phyloP scores from a whole-genome alignment of 208 protist genomes.

The Leishmania tarentolae region DNA sequence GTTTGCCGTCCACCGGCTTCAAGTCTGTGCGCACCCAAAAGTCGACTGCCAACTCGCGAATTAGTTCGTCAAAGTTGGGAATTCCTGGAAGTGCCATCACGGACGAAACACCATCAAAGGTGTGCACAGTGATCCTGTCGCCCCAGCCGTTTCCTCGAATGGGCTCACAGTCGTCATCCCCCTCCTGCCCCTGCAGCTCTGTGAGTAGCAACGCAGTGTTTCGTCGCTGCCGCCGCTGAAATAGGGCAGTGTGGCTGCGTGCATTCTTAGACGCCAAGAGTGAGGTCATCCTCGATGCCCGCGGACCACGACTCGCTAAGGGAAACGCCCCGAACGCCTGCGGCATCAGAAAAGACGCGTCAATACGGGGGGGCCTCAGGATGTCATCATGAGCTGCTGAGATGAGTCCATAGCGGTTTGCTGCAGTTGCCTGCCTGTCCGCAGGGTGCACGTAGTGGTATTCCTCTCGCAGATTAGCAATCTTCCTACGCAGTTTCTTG shows the following conservation, averaged over 20 bases:
- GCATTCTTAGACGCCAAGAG: slow-evolving; percentile 29
- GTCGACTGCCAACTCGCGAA: slow-evolving; percentile 79
- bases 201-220: slow-evolving; percentile 62
- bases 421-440: slow-evolving; percentile 25
- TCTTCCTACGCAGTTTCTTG: slow-evolving; percentile 45
- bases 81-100: slow-evolving; percentile 83
- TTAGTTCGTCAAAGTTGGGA: slow-evolving; percentile 84
- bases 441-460: slow-evolving; percentile 47
- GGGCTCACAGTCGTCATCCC: slow-evolving; percentile 25
- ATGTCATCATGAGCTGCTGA: slow-evolving; percentile 70
- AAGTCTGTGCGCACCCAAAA: slow-evolving; percentile 87
- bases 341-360: slow-evolving; percentile 60
- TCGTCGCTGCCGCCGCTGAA: slow-evolving; percentile 49
- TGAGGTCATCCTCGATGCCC: slow-evolving; percentile 14
- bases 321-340: slow-evolving; percentile 45
- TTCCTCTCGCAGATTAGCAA: slow-evolving; percentile 45
- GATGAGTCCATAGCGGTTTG: slow-evolving; percentile 67
- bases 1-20: slow-evolving; percentile 43
- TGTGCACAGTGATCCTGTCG: slow-evolving; percentile 44
- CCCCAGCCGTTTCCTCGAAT: slow-evolving; percentile 88
- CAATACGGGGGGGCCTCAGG: slow-evolving; percentile 60
- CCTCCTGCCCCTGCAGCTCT: slow-evolving; percentile 32
- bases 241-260: slow-evolving; percentile 62
- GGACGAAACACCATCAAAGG: slow-evolving; percentile 77
- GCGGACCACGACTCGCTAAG: slow-evolving; percentile 27